Conservation (phyloP, 108 stramenopile genomes). For the Cyclotella atomus region DNA sequence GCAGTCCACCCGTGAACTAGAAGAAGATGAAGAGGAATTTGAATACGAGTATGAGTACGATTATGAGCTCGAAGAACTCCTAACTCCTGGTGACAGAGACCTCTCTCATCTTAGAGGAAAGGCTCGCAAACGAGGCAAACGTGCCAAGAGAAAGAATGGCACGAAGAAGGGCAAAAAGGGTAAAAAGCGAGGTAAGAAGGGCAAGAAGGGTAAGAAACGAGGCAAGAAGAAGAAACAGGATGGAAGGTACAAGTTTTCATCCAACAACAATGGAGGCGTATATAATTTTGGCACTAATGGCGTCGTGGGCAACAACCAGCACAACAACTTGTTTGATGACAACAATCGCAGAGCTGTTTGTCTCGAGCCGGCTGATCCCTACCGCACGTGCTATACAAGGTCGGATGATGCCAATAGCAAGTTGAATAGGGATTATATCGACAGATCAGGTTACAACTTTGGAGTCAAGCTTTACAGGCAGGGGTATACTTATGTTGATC, state of each 20-base stretch:
- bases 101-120: not conserved
- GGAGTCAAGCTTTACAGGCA: conserved; percentile 12
- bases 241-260: not conserved
- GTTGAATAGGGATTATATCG: not conserved
- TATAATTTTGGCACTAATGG: not conserved
- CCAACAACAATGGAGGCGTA: not conserved
- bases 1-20: not conserved
- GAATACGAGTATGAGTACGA: conserved; percentile 3
- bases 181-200: not conserved
- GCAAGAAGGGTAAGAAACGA: not conserved
- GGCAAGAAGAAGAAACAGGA: not conserved
- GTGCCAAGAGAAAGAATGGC: not conserved
- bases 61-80: not conserved
- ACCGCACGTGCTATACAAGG: conserved; percentile 15
- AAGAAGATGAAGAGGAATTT: not conserved
- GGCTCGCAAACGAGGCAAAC: too few species aligned
- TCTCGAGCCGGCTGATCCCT: conserved; percentile 8
- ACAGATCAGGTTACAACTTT: conserved; percentile 7
- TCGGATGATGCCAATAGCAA: conserved; percentile 9
- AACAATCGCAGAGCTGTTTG: conserved; percentile 7
- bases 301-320: not conserved
- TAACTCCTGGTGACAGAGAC: not conserved
- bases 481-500: not conserved
- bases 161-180: not conserved
- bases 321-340: conserved; percentile 11